Evolutionary conservation across 352 stramenopile species (phyloP).

Genomic region (Peronosclerospora sorghi): DNA sequence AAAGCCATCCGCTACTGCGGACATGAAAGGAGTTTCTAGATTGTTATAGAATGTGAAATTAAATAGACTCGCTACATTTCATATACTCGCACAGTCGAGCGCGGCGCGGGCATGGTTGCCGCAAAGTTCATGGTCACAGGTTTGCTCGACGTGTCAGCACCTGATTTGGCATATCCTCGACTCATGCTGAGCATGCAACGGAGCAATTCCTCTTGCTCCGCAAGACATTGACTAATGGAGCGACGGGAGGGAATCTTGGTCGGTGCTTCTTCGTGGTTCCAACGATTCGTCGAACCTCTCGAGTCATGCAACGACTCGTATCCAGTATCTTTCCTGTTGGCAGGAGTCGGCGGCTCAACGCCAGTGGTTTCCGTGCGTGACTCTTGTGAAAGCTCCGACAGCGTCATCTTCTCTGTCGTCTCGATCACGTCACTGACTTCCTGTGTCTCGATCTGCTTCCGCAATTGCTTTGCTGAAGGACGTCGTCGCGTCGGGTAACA

Average conservation of each 20-base stretch:
- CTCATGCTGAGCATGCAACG: slow-evolving; percentile 27
- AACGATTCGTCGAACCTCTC: slow-evolving; percentile 6
- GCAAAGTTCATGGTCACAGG: slow-evolving; percentile 12
- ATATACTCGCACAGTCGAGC: slow-evolving; percentile 13
- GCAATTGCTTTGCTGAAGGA: slow-evolving; percentile 8
- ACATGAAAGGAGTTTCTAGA: no score
- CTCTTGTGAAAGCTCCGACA: slow-evolving; percentile 14
- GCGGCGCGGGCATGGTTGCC: slow-evolving; percentile 14
- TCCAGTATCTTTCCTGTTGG: slow-evolving; percentile 9
- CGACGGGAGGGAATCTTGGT: slow-evolving; percentile 17
- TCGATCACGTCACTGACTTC: slow-evolving; percentile 40
- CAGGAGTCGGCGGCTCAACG: slow-evolving; percentile 1
- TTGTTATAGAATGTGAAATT: no score
- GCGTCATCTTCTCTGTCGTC: slow-evolving; percentile 35
- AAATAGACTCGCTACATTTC: slow-evolving; percentile 1
- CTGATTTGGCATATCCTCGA: slow-evolving; percentile 13
- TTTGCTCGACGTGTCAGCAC: not conserved
- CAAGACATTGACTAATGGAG: slow-evolving; percentile 30
- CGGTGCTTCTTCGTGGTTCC: slow-evolving; percentile 8
- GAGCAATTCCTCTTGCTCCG: slow-evolving; percentile 30
- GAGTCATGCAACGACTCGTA: slow-evolving; percentile 9
- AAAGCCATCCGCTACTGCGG: no score
- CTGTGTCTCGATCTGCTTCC: slow-evolving; percentile 1
- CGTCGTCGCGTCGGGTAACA: slow-evolving; percentile 10
- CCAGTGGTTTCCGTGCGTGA: not conserved